Evolutionary conservation across 352 stramenopile species (phyloP).

Genomic region (Aphanomyces euteiches): DNA sequence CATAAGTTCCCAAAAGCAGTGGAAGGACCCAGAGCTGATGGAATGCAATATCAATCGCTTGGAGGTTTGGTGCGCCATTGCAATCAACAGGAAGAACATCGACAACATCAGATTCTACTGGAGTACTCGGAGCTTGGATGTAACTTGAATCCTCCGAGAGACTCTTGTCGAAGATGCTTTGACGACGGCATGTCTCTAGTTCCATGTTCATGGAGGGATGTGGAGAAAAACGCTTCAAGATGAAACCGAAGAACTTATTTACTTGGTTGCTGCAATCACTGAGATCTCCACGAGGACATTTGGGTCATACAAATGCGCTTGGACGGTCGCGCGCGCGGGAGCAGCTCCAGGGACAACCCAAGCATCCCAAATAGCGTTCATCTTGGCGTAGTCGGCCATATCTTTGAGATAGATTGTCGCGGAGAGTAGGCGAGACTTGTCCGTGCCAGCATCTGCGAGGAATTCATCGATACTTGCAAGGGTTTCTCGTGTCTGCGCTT

Average conservation of each 20-base stretch:
- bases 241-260: background rate
- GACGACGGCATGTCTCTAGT: background rate
- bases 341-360: conserved; percentile 26
- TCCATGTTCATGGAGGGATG: background rate
- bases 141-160: background rate
- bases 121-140: background rate
- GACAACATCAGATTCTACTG: background rate
- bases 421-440: conserved; percentile 20
- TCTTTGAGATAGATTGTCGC: conserved; percentile 31
- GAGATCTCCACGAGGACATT: conserved; percentile 27
- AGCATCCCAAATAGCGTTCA: conserved; percentile 29
- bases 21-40: background rate
- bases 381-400: conserved; percentile 28
- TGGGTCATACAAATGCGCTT: conserved; percentile 23
- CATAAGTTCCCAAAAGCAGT: background rate
- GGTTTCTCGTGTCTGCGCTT: conserved; percentile 15
- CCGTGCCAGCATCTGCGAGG: conserved; percentile 24
- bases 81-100: background rate
- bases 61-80: too few species aligned
- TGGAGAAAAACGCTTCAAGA: background rate
- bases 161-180: background rate
- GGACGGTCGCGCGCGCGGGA: conserved; percentile 22
- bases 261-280: conserved; percentile 11
- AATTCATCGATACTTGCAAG: conserved; percentile 27
- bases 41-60: background rate